Evolutionary conservation across 2,329 filamentous ascomycete species (phyloP).

Genomic region (Sporothrix luriei): DNA sequence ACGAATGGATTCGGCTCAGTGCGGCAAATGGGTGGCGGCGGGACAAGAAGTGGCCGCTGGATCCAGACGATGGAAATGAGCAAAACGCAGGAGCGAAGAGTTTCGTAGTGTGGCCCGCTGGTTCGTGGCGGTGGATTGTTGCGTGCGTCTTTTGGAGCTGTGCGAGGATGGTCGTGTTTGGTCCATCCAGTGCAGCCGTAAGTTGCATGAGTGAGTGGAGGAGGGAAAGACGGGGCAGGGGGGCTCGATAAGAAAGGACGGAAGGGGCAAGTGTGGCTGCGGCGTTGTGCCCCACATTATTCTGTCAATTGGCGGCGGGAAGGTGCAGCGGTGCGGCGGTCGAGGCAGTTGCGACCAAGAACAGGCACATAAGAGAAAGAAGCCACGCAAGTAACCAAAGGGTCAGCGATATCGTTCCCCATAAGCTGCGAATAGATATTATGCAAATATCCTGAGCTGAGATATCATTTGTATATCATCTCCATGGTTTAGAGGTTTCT

Average conservation of each 20-base stretch:
- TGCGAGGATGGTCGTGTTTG: conserved; percentile 1
- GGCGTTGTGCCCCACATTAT: conserved; percentile 3
- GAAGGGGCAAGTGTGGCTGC: conserved; percentile 3
- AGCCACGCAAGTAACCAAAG: no score
- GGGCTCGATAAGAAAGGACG: conserved; percentile 25
- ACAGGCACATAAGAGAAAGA: background rate
- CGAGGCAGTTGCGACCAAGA: background rate
- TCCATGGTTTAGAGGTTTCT: no score
- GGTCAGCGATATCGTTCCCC: no score
- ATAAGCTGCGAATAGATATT: no score
- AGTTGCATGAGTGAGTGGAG: background rate
- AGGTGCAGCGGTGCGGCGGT: background rate
- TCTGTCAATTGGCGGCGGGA: conserved; percentile 18
- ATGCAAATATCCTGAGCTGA: no score
- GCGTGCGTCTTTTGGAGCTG: conserved; percentile 19
- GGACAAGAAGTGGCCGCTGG: background rate
- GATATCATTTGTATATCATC: no score
- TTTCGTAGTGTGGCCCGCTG: conserved; percentile 10
- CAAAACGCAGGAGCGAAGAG: background rate
- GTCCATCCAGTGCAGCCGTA: background rate
- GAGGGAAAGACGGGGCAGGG: conserved; percentile 15
- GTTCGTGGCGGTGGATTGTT: background rate
- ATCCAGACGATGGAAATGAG: conserved; percentile 21
- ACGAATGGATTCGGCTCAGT: background rate
- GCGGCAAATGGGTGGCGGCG: background rate